phyloP scores from a whole-genome alignment of 345 rosid species.

The Isatis tinctoria region DNA sequence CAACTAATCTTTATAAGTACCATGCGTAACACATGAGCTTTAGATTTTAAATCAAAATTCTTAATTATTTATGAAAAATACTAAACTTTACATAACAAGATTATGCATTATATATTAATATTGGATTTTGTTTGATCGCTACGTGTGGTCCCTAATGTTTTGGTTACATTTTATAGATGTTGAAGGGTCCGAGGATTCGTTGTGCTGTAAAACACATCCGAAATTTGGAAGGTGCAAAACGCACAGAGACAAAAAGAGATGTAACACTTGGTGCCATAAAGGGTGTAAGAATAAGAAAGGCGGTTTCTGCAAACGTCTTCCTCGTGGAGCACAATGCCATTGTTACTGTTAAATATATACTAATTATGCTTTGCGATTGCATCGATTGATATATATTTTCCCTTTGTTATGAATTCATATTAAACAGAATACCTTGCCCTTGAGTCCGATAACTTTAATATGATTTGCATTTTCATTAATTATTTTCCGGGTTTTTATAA shows the following conservation, averaged over 20 bases:
- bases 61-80: too few species aligned
- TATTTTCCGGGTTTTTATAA: too few species aligned
- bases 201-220: slow-evolving; percentile 18
- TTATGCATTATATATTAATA: too few species aligned
- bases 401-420: too few species aligned
- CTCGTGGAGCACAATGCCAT: slow-evolving; percentile 3
- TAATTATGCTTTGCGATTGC: background rate
- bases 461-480: too few species aligned
- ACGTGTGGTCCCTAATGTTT: background rate
- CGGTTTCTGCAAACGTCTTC: slow-evolving; percentile 1
- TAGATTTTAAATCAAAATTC: too few species aligned
- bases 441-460: too few species aligned
- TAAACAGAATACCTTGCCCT: too few species aligned
- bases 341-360: background rate
- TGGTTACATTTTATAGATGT: background rate
- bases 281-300: background rate
- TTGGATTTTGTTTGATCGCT: background rate
- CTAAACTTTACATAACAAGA: too few species aligned
- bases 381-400: too few species aligned
- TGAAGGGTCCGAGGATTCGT: background rate
- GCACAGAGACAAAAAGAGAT: background rate
- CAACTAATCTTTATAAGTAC: background rate
- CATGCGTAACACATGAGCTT: too few species aligned
- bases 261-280: background rate
- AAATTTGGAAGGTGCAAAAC: slow-evolving; percentile 18